Evolutionary conservation across 2,329 filamentous ascomycete genomes (phyloP), one percentile per base, ranked within the genome.

Genomic region (Chalaropsis ovoidea): DNA sequence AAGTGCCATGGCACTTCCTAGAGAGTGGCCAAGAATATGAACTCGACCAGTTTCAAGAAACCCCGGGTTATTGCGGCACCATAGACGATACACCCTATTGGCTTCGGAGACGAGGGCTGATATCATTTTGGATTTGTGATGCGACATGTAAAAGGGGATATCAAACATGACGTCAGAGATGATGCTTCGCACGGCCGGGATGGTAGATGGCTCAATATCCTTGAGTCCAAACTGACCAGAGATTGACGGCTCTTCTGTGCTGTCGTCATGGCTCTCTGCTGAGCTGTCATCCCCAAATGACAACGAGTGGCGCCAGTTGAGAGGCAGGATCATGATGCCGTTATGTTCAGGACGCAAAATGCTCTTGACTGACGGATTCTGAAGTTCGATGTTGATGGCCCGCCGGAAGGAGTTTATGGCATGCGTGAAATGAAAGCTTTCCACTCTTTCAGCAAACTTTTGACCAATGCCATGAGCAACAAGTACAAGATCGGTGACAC

Each of bases 131-230:
- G 87, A 84, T 72, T 97, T 96, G 76, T 97, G 93, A 67, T 95
- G 89, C 0, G 93, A 97, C 76, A 99, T 86, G 76, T 97, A 99
- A 73, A 96, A 97, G 0, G 94, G 94, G 62, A 99, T 93, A 73
- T 99, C 94, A 62, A 97, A 87, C 90, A 99, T 96, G 70, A 99
- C 90, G 74, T 99, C 94, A 52, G 89, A 95, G 68, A 99, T 95
- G 73, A 99, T 85, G 72, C 88, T 90, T 58, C 94, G 86, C n/a
- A 99, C 88, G 0, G 90, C 91, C 0, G 93, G 92, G 39, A 99
- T 89, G 0, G 90, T 94, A 52, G 86, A 83, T 0, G 91, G 92
- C 4, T 95, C 96, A 69, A 99, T 96, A 70, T 97, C 92, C 70
- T 92, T 88, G 15, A 99, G 79, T 0, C 76, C 74, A 70, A 81